phyloP scores from a whole-genome alignment of 768 basidiomycete species.

The Boletus subcaerulescens region DNA sequence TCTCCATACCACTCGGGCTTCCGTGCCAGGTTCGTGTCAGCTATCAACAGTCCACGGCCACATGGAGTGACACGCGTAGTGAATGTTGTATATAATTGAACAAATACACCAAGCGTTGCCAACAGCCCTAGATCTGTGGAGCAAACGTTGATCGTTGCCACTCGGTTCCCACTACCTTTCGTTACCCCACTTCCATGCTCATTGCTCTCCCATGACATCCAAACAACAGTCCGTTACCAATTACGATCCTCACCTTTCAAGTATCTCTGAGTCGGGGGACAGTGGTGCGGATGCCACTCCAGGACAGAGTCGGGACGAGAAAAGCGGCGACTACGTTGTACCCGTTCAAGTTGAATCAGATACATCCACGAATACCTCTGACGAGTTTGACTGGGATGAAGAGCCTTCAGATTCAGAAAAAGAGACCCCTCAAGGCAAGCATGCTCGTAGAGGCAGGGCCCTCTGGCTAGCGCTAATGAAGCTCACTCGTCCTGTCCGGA shows the following conservation, averaged over 20 bases:
- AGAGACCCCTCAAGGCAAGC: slow-evolving; percentile 27
- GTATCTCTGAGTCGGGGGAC: slow-evolving; percentile 8
- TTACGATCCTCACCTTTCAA: slow-evolving; percentile 4
- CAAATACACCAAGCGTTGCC: not conserved
- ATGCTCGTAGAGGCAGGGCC: slow-evolving; percentile 60
- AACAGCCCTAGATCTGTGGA: slow-evolving; percentile 1
- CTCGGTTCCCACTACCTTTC: not conserved
- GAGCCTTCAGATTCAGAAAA: slow-evolving; percentile 37
- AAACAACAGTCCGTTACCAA: slow-evolving; percentile 6
- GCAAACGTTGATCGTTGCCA: not conserved
- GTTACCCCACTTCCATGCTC: slow-evolving; percentile 3
- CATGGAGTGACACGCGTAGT: too few relatives aligned
- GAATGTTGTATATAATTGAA: too few relatives aligned
- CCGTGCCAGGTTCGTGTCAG: too few relatives aligned
- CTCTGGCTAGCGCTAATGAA: slow-evolving; percentile 67
- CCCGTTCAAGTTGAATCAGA: slow-evolving; percentile 24
- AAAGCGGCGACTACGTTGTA: slow-evolving; percentile 8
- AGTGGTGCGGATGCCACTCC: not conserved
- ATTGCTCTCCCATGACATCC: slow-evolving; percentile 13
- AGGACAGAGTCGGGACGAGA: slow-evolving; percentile 7
- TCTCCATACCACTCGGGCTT: too few relatives aligned
- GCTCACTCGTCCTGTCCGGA: slow-evolving; percentile 56
- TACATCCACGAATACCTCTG: slow-evolving; percentile 56
- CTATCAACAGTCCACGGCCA: too few relatives aligned
- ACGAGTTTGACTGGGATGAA: slow-evolving; percentile 77